A percentile compares a stretch with the other conserved stretches of the same genome.
Conservation (phyloP, 108 stramenopile genomes). For the Phaeodactylum tricornutum region DNA sequence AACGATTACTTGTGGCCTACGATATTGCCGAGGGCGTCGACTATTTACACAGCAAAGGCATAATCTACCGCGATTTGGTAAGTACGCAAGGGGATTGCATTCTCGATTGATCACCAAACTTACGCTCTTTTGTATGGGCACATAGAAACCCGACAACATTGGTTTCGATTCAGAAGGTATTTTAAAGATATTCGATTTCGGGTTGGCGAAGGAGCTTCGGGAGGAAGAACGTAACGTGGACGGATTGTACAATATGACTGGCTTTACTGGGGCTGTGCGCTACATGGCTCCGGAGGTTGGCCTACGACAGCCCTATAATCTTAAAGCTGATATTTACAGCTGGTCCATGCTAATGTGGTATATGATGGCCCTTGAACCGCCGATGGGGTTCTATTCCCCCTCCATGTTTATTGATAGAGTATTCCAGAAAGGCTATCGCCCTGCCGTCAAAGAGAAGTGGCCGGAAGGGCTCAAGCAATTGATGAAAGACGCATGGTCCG, state of each 20-base stretch:
- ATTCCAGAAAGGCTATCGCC: conserved; percentile 37
- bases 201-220: conserved; percentile 35
- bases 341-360: conserved; percentile 67
- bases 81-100: conserved; percentile 5
- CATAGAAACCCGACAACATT: conserved; percentile 28
- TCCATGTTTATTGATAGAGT: conserved; percentile 41
- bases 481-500: conserved; percentile 53
- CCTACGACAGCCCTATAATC: conserved; percentile 48
- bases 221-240: conserved; percentile 17
- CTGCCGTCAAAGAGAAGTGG: conserved; percentile 50
- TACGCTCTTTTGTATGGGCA: neutral
- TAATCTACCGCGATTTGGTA: conserved; percentile 45
- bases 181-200: conserved; percentile 46
- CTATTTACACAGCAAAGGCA: conserved; percentile 24
- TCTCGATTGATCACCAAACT: neutral
- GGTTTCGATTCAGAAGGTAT: conserved; percentile 21
- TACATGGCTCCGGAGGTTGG: conserved; percentile 75
- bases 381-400: conserved; percentile 40
- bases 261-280: conserved; percentile 31
- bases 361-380: conserved; percentile 58
- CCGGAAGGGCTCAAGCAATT: conserved; percentile 32
- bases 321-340: conserved; percentile 53
- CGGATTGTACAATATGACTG: conserved; percentile 52
- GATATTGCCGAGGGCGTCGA: conserved; percentile 28
- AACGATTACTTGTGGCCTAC: conserved; percentile 30